Conservation (phyloP, 306 rosid genomes). For the Bauhinia variegata region DNA sequence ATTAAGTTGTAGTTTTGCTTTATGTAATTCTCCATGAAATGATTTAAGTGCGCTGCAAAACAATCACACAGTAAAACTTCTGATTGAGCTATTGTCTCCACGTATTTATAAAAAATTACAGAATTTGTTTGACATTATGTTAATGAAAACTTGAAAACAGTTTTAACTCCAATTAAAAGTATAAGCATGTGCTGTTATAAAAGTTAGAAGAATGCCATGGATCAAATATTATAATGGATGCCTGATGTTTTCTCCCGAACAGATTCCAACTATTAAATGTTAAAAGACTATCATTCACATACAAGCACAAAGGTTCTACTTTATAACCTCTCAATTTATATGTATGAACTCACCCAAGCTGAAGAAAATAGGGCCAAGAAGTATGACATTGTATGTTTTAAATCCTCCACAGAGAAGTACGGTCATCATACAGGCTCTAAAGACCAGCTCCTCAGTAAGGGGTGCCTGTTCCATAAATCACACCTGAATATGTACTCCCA, state of each 20-base stretch:
- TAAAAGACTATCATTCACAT: neutral
- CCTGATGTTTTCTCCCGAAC: neutral
- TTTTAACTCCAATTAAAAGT: conserved; percentile 2
- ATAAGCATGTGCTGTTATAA: conserved; percentile 20
- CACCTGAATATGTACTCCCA: conserved; percentile 22
- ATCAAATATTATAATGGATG: conserved; percentile 4
- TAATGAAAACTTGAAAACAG: neutral
- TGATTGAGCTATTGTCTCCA: conserved; percentile 11
- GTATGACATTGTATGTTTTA: conserved; percentile 51
- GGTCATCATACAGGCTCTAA: conserved; percentile 95
- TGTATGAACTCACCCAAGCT: conserved; percentile 71
- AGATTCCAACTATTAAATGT: conserved; percentile 13
- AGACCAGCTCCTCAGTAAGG: conserved; percentile 88
- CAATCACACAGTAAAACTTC: conserved; percentile 34
- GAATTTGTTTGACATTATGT: neutral
- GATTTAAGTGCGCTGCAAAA: conserved; percentile 91
- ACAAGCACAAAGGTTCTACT: neutral
- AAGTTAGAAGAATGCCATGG: neutral
- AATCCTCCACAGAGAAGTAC: conserved; percentile 93
- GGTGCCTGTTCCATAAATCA: conserved; percentile 75
- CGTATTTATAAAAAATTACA: conserved; percentile 12
- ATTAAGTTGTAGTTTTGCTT: conserved; percentile 67
- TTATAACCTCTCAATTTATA: conserved; percentile 21
- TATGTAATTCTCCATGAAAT: conserved; percentile 74
- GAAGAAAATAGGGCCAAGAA: conserved; percentile 87